Evolutionary conservation across 768 basidiomycete genomes (phyloP).

Genomic region (Tulasnella sp.): DNA sequence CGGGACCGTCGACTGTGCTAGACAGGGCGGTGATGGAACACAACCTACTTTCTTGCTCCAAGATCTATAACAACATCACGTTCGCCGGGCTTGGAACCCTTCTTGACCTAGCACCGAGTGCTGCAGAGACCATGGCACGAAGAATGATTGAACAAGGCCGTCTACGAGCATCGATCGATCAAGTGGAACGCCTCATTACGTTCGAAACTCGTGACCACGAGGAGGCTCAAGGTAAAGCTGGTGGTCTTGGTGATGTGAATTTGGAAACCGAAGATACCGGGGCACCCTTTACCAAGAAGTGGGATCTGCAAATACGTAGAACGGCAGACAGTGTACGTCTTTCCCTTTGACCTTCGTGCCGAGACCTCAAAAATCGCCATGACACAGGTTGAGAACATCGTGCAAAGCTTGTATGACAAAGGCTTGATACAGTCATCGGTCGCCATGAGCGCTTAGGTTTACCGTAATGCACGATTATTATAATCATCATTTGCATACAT

Average conservation of each 20-base stretch:
- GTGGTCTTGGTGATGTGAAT: constrained; percentile 77
- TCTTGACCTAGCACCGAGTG: constrained; percentile 78
- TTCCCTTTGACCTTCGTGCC: too few species aligned
- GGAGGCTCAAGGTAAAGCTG: constrained; percentile 86
- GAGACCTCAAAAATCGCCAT: too few species aligned
- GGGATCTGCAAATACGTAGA: constrained; percentile 87
- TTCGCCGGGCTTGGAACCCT: constrained; percentile 87
- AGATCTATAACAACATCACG: constrained; percentile 96
- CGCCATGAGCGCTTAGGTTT: constrained; percentile 40
- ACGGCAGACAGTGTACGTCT: constrained; percentile 69
- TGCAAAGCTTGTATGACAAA: constrained; percentile 66
- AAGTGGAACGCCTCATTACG: constrained; percentile 87
- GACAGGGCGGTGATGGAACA: constrained; percentile 99
- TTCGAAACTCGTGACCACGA: constrained; percentile 89
- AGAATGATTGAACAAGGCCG: constrained; percentile 99
- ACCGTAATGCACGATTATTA: neutral
- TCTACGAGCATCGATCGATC: constrained; percentile 85
- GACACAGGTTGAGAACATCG: constrained; percentile 66
- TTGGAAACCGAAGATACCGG: constrained; percentile 81
- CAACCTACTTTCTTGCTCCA: constrained; percentile 90
- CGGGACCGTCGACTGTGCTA: constrained; percentile 87
- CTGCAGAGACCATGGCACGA: constrained; percentile 93
- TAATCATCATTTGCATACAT: neutral
- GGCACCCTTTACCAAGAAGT: constrained; percentile 81
- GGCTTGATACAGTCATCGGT: constrained; percentile 49